Base-by-base conservation (phyloP, 2,329 filamentous ascomycete species). In the Blastomyces parvus region DNA sequence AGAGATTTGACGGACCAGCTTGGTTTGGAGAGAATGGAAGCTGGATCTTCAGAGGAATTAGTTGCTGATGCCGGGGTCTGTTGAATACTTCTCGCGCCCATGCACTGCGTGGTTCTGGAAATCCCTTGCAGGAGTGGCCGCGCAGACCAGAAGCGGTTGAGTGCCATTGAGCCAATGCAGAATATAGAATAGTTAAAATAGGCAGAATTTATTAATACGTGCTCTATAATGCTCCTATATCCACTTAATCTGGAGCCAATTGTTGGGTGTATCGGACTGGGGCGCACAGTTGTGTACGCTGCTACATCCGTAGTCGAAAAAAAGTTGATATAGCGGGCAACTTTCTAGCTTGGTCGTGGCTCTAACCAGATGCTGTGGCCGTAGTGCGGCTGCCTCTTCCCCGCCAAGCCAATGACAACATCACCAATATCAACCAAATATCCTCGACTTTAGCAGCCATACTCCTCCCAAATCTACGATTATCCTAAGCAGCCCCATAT, bases 1-100 rank as follows among this genome's bases (percentile, higher is more conserved):
- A 96, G 85, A 9, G 88, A 87, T 42, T 84, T 80, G 67, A 95
- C 87, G 56, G 92, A 96, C 92, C 92, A 97, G 59, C 84, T 88
- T 27, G 92, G 91, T 64, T 83, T 82, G 19, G 84, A 82, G 62
- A 93, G 84, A 62, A 88, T 79, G 1, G 69, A 69, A 58, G 76
- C 69, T 42, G 65, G 61, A 63, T 66, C 65, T 19, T 57, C 61
- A 22, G 66, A 46, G 8, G 67, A 67, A 19, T 66, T 27, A 8
- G 68, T 70, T 14, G 69, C 60, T n/a, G 70, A 71, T 36, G 72
- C 19, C 19, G 40, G n/a, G 6, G 11, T 1, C 22, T 9, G 36
- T 60, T 17, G 55, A 59, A 27, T 57, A 40, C 19, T 40, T 40
- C 52, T 62, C 11, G 22, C 13, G 17, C 27, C 57, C 42, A 30